Conservation (phyloP, 768 basidiomycete species). For the Phanerodontia chrysosporium region DNA sequence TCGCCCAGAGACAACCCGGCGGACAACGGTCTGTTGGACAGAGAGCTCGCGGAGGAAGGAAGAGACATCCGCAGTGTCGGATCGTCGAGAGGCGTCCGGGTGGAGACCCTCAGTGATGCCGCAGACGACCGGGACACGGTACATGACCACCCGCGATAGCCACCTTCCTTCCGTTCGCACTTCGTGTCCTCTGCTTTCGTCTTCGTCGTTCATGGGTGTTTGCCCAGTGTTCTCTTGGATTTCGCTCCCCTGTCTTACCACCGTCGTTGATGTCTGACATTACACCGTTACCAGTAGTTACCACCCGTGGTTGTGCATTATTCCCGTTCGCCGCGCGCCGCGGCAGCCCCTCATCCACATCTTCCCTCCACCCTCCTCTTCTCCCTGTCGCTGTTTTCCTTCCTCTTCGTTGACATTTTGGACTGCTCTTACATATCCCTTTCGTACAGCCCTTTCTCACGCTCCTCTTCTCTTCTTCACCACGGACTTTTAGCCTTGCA, state of each 20-base stretch:
- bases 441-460: not conserved
- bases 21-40: conserved; percentile 41
- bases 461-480: not conserved
- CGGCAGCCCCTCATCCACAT: not conserved
- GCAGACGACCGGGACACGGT: conserved; percentile 24
- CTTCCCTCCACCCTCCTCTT: not conserved
- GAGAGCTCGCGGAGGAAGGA: conserved; percentile 87
- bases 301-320: conserved; percentile 13
- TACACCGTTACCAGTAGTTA: conserved; percentile 6
- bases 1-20: conserved; percentile 27
- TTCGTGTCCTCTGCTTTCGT: not conserved
- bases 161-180: not conserved
- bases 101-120: conserved; percentile 63
- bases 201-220: not conserved
- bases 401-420: not conserved
- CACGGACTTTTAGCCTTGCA: conserved; percentile 2
- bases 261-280: conserved; percentile 8
- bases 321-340: not conserved
- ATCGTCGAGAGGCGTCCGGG: conserved; percentile 73
- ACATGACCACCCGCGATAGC: conserved; percentile 38
- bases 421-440: conserved; percentile 5
- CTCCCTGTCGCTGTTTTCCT: not conserved
- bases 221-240: not conserved
- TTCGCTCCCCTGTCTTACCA: conserved; percentile 4
- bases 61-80: conserved; percentile 80